Conservation (phyloP, 192 early-diverging fungal species). For the Allomyces macrogynus region DNA sequence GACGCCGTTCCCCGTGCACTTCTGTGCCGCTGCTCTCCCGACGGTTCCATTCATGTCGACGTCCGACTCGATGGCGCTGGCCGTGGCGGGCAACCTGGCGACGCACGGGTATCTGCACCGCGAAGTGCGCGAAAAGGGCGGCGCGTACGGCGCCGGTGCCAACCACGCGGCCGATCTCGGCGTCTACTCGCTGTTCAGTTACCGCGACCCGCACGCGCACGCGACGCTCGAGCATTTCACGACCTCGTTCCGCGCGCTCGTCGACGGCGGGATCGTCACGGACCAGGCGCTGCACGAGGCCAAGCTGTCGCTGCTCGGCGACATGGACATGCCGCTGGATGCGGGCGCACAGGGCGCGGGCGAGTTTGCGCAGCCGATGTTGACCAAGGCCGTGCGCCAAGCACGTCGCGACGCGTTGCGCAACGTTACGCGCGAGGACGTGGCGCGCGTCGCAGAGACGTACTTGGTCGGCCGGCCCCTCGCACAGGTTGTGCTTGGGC, state of each 20-base stretch:
- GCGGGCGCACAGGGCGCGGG: slow-evolving; percentile 68
- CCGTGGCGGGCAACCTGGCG: slow-evolving; percentile 57
- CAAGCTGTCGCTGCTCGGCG: slow-evolving; percentile 71
- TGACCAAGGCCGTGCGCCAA: slow-evolving; percentile 71
- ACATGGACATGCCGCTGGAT: slow-evolving; percentile 64
- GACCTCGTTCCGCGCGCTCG: slow-evolving; percentile 43
- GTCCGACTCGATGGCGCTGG: slow-evolving; percentile 58
- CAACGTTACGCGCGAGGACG: neutral
- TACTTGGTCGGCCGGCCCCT: neutral
- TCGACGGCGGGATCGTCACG: slow-evolving; percentile 15
- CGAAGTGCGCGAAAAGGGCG: slow-evolving; percentile 90
- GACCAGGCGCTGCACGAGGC: slow-evolving; percentile 66
- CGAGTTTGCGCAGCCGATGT: slow-evolving; percentile 41
- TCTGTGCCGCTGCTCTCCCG: slow-evolving; percentile 44
- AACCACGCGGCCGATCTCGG: slow-evolving; percentile 50
- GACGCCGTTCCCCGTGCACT: slow-evolving; percentile 73
- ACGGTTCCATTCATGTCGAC: slow-evolving; percentile 69
- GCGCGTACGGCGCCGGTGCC: slow-evolving; percentile 88
- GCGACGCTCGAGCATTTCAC: slow-evolving; percentile 53
- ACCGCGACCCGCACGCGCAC: slow-evolving; percentile 67
- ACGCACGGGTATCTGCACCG: slow-evolving; percentile 78
- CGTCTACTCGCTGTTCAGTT: slow-evolving; percentile 71
- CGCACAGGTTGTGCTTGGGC: neutral
- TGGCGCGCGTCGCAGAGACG: neutral
- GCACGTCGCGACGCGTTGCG: neutral